Base-by-base conservation (phyloP, 78 protist genomes). In the Dictyostelium brefeldianum region DNA sequence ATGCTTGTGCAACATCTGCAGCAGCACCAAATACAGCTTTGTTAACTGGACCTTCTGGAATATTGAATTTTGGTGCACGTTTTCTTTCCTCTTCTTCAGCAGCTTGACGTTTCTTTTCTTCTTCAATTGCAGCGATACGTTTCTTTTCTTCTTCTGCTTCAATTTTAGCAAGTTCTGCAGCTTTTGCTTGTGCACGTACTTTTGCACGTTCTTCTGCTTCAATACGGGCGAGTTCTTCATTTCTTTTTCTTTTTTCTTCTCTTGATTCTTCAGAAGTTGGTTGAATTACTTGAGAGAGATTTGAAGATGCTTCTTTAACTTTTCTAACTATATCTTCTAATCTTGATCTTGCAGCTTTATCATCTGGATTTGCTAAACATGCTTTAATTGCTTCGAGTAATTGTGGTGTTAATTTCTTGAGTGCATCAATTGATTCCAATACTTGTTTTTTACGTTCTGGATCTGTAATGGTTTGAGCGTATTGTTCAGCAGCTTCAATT, bases 1-100 rank as follows among this genome's bases (percentile, higher is more conserved):
- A 41, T 0, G 93, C 93, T 14, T 70, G 54, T 14, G 83, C 84
- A 2, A 87, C 93, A 25, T 87, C 85, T 48, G 64, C 93, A 0
- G 93, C 93, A 27, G 93, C 93, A 20, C 22, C 69, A 17, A 59
- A 87, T 53, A 87, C 93, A 14, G 83, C 93, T 70, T 87, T 87
- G 56, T 87, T 87, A 31, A 87, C 93, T 47, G 93, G 93, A 50
- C 93, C 93, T 56, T 87, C 93, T 31, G 75, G 75, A 17, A 87
- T 53, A 15, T 48, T 69, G 70, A 87, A 69, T 54, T 87, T 87
- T 59, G 93, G 83, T 4, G 78, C 78, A 56, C 65, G 85, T 51
- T 48, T 64, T 75, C 57, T 18, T 57, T 83, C 79, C 15, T 46
- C 62, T 47, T 36, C 48, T 31, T 79, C 81, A 10, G 69, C 71